Evolutionary conservation across 148 eudicot species (phyloP).

Genomic region (Rhododendron ovatum): DNA sequence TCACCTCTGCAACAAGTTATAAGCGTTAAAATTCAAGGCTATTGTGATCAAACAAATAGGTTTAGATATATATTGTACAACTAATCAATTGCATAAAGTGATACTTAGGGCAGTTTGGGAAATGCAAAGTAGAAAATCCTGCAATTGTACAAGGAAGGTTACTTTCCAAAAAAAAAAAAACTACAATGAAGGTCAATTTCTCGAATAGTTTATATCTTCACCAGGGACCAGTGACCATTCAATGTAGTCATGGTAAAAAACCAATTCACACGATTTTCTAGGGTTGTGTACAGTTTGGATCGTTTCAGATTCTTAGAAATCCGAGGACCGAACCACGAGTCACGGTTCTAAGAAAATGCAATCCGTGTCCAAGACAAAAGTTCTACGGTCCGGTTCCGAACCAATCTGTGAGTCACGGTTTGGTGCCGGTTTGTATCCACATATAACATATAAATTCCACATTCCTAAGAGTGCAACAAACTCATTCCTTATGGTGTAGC

Average conservation of each 20-base stretch:
- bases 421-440: too few relatives aligned
- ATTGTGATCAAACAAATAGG: not conserved
- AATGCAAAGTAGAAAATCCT: not conserved
- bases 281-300: too few relatives aligned
- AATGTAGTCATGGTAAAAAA: constrained; percentile 1
- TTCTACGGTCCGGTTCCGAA: too few relatives aligned
- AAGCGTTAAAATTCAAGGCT: constrained; percentile 6
- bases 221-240: not conserved
- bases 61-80: not conserved
- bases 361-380: too few relatives aligned
- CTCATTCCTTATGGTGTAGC: too few relatives aligned
- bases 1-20: constrained; percentile 59
- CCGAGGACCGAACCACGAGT: too few relatives aligned
- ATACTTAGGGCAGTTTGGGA: not conserved
- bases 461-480: too few relatives aligned
- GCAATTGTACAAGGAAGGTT: not conserved
- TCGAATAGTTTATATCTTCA: not conserved
- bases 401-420: too few relatives aligned
- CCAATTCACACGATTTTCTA: not conserved
- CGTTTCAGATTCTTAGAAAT: too few relatives aligned
- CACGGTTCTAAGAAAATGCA: too few relatives aligned
- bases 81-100: not conserved
- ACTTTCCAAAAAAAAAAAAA: not conserved
- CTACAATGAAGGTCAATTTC: not conserved
- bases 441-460: too few relatives aligned